Conservation (phyloP, 305 asterid genomes). For the Plantago coronopus region DNA sequence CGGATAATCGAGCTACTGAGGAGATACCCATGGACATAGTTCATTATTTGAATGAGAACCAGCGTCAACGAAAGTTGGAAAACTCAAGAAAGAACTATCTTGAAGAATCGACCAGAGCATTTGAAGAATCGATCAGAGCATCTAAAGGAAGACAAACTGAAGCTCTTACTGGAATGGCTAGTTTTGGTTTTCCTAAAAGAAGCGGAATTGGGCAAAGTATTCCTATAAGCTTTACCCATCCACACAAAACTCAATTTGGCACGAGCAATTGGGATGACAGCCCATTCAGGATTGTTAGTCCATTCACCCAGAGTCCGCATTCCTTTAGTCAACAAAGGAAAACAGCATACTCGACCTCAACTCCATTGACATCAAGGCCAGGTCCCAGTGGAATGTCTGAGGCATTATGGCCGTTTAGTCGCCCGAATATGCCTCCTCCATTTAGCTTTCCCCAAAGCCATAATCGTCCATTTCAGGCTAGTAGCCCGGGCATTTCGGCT, state of each 20-base stretch:
- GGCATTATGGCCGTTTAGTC: constrained; percentile 33
- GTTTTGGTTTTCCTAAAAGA: constrained; percentile 25
- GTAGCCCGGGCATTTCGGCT: constrained; percentile 23
- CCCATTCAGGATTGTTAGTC: constrained; percentile 32
- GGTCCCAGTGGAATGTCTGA: constrained; percentile 26
- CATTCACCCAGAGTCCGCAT: constrained; percentile 36
- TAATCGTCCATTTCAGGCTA: constrained; percentile 29
- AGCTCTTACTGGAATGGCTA: constrained; percentile 20
- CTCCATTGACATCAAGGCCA: constrained; percentile 27
- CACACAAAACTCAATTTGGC: constrained; percentile 23
- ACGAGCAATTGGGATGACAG: constrained; percentile 22
- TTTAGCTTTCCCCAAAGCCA: constrained; percentile 24
- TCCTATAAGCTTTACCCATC: constrained; percentile 22
- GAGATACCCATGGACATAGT: constrained; percentile 90
- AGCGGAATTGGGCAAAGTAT: constrained; percentile 19
- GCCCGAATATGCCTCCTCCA: constrained; percentile 29
- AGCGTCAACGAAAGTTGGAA: constrained; percentile 49
- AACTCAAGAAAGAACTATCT: constrained; percentile 28
- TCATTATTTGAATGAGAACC: constrained; percentile 67
- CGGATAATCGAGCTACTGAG: constrained; percentile 41
- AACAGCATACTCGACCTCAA: constrained; percentile 27
- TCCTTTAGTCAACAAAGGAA: constrained; percentile 30
- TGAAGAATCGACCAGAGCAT: constrained; percentile 23
- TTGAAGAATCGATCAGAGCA: constrained; percentile 19
- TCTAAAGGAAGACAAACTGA: constrained; percentile 29